Conservation (phyloP, 257 asterid genomes). For the Fraxinus pennsylvanica region DNA sequence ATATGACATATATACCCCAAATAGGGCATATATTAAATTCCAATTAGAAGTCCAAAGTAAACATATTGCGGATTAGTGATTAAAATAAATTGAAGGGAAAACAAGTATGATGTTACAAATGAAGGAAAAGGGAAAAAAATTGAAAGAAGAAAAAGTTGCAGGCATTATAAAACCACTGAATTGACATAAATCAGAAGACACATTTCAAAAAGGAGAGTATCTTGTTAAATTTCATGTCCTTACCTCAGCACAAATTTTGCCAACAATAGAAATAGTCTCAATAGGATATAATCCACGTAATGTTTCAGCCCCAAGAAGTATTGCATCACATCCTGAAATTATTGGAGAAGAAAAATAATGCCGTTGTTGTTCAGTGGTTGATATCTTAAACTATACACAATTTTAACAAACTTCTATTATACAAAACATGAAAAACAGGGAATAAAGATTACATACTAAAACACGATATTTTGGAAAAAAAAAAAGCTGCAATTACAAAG, state of each 20-base stretch:
- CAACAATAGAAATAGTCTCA: conserved; percentile 78
- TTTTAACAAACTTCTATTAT: neutral
- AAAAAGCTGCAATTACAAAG: neutral
- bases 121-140: neutral
- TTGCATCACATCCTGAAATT: conserved; percentile 78
- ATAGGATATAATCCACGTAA: conserved; percentile 87
- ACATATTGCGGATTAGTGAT: neutral
- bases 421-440: conserved; percentile 1
- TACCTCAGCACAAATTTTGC: conserved; percentile 86
- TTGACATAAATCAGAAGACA: neutral
- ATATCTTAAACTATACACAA: conserved; percentile 6
- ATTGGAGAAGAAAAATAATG: neutral
- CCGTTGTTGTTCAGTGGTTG: conserved; percentile 9
- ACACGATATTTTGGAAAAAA: neutral
- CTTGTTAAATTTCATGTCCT: neutral
- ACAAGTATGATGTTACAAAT: neutral
- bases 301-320: conserved; percentile 95
- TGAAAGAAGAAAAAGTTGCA: neutral
- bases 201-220: neutral
- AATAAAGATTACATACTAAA: neutral
- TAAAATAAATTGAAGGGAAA: neutral
- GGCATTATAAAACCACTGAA: conserved; percentile 7
- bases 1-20: neutral
- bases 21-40: neutral
- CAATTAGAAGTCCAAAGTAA: neutral